Percentiles rank a stretch among this genome's conserved stretches.
These are phyloP conservation scores for Lumnitzera racemosa DNA, from an alignment of 345 rosid genomes.

Conservation along the genomic window DNA sequence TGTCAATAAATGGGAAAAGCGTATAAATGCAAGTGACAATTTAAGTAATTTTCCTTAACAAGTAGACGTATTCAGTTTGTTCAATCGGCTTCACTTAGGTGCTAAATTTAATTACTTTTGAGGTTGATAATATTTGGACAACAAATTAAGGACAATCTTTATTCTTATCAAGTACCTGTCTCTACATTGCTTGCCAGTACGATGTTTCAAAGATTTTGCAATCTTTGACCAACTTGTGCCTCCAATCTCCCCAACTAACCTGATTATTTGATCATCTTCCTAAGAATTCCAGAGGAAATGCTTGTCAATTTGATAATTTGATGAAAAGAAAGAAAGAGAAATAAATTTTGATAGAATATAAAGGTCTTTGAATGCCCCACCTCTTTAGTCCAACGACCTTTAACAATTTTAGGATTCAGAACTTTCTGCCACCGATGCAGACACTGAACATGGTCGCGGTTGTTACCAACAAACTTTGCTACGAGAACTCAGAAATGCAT, in stretches of 20 bases:
- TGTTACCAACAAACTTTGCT: constrained; percentile 19
- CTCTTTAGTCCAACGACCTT: constrained; percentile 62
- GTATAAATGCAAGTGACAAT: too few relatives aligned
- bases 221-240: constrained; percentile 53
- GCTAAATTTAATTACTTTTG: too few relatives aligned
- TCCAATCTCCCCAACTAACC: constrained; percentile 33
- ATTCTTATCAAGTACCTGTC: constrained; percentile 36
- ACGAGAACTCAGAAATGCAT: constrained; percentile 29
- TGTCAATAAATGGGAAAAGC: too few relatives aligned
- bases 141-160: neutral
- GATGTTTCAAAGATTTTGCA: constrained; percentile 48
- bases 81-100: too few relatives aligned
- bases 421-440: constrained; percentile 61
- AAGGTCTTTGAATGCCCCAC: constrained; percentile 8
- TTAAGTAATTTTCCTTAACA: too few relatives aligned
- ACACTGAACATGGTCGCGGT: constrained; percentile 29
- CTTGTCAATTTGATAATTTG: neutral
- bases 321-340: neutral
- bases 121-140: neutral
- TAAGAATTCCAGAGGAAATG: constrained; percentile 9
- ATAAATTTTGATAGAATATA: neutral
- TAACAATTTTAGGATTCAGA: constrained; percentile 43
- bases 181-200: constrained; percentile 77
- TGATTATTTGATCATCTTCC: constrained; percentile 49
- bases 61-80: too few relatives aligned